phyloP scores from a whole-genome alignment of 2,329 filamentous ascomycete species.

The Helminthosporium solani region DNA sequence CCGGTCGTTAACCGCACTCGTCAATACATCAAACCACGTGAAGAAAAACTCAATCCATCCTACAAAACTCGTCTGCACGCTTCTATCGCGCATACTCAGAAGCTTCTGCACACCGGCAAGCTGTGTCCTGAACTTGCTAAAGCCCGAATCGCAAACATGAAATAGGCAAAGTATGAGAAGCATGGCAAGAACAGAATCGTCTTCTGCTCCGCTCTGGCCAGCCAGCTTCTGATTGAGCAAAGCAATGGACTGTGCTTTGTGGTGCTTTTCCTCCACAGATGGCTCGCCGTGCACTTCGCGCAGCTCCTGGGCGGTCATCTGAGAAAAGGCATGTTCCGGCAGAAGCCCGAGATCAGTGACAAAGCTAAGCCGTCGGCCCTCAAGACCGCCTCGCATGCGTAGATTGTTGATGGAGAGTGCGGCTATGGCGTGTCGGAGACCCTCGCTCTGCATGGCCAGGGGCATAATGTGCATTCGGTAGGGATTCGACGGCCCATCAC shows the following conservation, averaged over 20 bases:
- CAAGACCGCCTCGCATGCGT: slow-evolving; percentile 75
- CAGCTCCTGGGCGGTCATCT: slow-evolving; percentile 39
- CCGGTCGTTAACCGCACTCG: slow-evolving; percentile 86
- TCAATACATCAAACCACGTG: slow-evolving; percentile 92
- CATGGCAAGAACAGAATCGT: slow-evolving; percentile 85
- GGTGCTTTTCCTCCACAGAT: slow-evolving; percentile 74
- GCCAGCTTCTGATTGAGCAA: slow-evolving; percentile 82
- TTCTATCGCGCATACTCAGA: slow-evolving; percentile 69
- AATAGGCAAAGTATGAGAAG: slow-evolving; percentile 87
- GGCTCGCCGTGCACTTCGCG: slow-evolving; percentile 55
- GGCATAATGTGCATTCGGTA: slow-evolving; percentile 81
- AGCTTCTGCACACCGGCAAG: slow-evolving; percentile 93
- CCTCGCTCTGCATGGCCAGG: slow-evolving; percentile 74
- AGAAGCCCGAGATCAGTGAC: slow-evolving; percentile 34
- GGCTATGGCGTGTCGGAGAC: slow-evolving; percentile 89
- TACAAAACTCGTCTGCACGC: slow-evolving; percentile 64
- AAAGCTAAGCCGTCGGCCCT: slow-evolving; percentile 37
- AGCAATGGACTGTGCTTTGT: slow-evolving; percentile 80
- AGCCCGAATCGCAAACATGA: slow-evolving; percentile 88
- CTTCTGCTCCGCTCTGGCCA: slow-evolving; percentile 70
- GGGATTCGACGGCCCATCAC: slow-evolving; percentile 80
- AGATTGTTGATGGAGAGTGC: slow-evolving; percentile 87
- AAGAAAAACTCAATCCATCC: slow-evolving; percentile 93
- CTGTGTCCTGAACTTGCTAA: slow-evolving; percentile 90
- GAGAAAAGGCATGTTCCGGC: slow-evolving; percentile 41